Evolutionary conservation across 768 basidiomycete genomes (phyloP), one percentile per base, ranked within the genome.

Genomic region (Rhizopogon vinicolor): DNA sequence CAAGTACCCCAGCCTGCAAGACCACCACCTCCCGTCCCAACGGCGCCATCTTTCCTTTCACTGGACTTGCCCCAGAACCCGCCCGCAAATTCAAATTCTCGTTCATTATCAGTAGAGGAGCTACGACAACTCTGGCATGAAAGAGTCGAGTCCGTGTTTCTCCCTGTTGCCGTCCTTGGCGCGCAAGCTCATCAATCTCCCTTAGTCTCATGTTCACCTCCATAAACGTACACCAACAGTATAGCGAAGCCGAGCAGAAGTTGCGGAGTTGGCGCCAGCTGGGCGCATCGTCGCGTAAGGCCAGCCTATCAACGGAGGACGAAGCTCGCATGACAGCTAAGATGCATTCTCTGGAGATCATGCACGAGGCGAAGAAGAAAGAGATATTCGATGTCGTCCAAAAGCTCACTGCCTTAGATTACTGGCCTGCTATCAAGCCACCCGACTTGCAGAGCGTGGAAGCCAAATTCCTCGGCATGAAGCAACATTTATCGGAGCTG

Each of bases 351-450:
- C 57, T 68, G 25, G 69, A 70, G 39, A 45, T 55, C 6, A 58
- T 61, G n/a, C 55, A 60, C 40, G 65, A 65, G 5, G 56, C 18
- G 25, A 75, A 73, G 54, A 69, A 71, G 57, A 64, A 62, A 39
- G 68, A 72, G 29, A 56, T 77, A 33, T 71, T 68, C 35, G 62
- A 60, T 3, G 40, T 52, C 12, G 51, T 74, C 16, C 63, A 60
- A 33, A 66, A 61, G 19, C 68, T 78, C 13, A 51, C 72, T 5
- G 69, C 68, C 25, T 62, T 65, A 44, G 66, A 66, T 16, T 77
- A 75, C 55, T 78, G 77, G 77, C 77, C 76, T 5, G 45, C 69
- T 33, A n/a, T 73, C 3, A 64, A 62, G 19, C 49, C 55, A 6
- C 58, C 67, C n/a, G 63, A 65, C 16, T 46, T 66, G 14, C 57